Percentiles rank a stretch among this genome's conserved stretches.
phyloP scores from a whole-genome alignment of 768 basidiomycete genomes.

The Lactarius evosmus region DNA sequence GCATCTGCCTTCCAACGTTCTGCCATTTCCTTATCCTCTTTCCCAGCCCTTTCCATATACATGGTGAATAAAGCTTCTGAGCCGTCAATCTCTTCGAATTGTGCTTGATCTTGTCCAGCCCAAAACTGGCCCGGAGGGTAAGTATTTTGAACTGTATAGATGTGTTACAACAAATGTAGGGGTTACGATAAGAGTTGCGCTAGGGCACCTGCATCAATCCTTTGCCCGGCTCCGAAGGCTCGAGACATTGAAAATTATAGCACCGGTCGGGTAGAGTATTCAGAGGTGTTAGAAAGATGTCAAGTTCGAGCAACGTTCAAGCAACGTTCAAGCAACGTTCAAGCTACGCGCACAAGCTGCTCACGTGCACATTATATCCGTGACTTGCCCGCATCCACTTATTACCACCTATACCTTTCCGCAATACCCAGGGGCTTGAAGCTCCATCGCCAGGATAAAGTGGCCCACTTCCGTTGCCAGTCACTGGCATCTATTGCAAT shows the following conservation, averaged over 20 bases:
- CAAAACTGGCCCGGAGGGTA: not conserved
- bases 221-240: not conserved
- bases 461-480: too few relatives aligned
- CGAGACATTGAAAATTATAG: not conserved
- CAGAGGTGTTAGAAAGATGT: not conserved
- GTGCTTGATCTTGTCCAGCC: conserved; percentile 9
- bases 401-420: too few relatives aligned
- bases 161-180: not conserved
- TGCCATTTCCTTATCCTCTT: not conserved
- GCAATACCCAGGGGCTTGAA: too few relatives aligned
- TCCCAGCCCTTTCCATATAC: not conserved
- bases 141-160: not conserved
- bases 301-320: not conserved
- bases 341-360: too few relatives aligned
- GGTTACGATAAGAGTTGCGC: not conserved
- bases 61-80: not conserved
- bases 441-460: too few relatives aligned
- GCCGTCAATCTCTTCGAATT: conserved; percentile 14
- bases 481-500: too few relatives aligned
- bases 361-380: not conserved
- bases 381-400: too few relatives aligned
- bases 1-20: not conserved
- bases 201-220: not conserved
- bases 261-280: not conserved
- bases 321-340: not conserved